A percentile compares a stretch with the other conserved stretches of the same genome.
phyloP scores from a whole-genome alignment of 192 early-diverging fungal species.

The Polychytrium aggregatum region DNA sequence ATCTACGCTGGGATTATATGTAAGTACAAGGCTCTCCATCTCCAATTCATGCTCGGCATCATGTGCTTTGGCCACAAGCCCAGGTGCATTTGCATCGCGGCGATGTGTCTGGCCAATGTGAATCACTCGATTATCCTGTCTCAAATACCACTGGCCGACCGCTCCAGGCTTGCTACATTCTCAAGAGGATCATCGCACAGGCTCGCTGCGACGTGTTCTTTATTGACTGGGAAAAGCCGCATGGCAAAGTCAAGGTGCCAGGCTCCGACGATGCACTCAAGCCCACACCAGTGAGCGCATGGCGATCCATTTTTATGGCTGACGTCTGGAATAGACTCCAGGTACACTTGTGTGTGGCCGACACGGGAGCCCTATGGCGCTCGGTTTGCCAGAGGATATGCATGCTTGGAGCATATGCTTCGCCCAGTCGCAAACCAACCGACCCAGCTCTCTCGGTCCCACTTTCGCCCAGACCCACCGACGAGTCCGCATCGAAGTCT shows the following conservation, averaged over 20 bases:
- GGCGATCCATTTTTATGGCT: constrained; percentile 40
- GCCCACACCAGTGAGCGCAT: constrained; percentile 35
- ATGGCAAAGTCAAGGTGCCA: constrained; percentile 16
- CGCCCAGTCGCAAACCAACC: neutral
- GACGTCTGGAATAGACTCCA: constrained; percentile 41
- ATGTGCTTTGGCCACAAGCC: constrained; percentile 1
- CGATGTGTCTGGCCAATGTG: no score
- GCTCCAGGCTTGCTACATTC: no score
- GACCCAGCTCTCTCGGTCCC: no score
- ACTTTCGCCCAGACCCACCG: constrained; percentile 30
- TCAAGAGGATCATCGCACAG: constrained; percentile 27
- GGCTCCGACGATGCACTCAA: constrained; percentile 2
- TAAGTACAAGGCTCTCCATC: constrained; percentile 1
- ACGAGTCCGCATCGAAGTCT: constrained; percentile 25
- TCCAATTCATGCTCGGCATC: constrained; percentile 1
- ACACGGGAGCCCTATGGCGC: neutral
- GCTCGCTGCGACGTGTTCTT: constrained; percentile 39
- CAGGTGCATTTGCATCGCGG: constrained; percentile 6
- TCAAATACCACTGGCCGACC: no score
- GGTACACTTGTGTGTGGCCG: constrained; percentile 1
- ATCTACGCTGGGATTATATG: constrained; percentile 12
- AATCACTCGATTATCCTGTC: no score
- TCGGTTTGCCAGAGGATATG: no score
- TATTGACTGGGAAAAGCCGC: constrained; percentile 46
- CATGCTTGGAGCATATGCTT: no score